Evolutionary conservation across 352 stramenopile genomes (phyloP), one percentile per base, ranked within the genome.

Genomic region (Globisporangium megalacanthum): DNA sequence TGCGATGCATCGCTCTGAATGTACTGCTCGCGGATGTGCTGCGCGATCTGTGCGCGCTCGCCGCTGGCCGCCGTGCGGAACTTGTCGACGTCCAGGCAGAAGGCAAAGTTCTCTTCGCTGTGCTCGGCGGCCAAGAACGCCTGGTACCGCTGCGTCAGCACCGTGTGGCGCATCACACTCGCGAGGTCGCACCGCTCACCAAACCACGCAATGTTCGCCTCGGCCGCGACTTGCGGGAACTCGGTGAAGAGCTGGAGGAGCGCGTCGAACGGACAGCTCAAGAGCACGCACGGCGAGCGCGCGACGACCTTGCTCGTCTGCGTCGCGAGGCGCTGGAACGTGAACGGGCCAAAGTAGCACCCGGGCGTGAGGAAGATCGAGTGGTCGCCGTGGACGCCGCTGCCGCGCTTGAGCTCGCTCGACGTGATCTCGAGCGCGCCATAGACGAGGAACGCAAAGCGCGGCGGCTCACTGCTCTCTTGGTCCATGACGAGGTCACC

Each of bases 71-170:
- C 49, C 0, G 53, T 36, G 9, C 77, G 73, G 36, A 81, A 90
- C 46, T 69, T 72, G 35, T 89, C 74, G 13, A 92, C 70, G 37
- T 88, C 76, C 25, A 86, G 61, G 47, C 80, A 87, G 49, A 92
- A 92, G 22, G 75, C 65, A 44, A 85, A 89, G 55, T 92, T 92
- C 49, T 92, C 82, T 41, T 90, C 82, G 14, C 79, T 90, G 49
- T 90, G 81, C 52, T 92, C 82, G 5, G 79, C 70, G 52, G 84
- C 70, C 0, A 89, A 65, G 48, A 92, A 92, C 0, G 75, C 56
- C 50, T 80, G 69, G 56, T 88, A 89, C 4, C 76, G 74, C 45
- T 88, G 59, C 1, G 68, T 86, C 19, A 89, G 70, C 8, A 82
- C 60, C 0, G 64, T 72, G 52, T 92, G 82, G 3, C 69, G 70